A percentile compares a stretch with the other conserved stretches of the same genome.
Evolutionary conservation across 2,329 filamentous ascomycete species (phyloP).

Genomic region (Colletotrichum tropicicola): DNA sequence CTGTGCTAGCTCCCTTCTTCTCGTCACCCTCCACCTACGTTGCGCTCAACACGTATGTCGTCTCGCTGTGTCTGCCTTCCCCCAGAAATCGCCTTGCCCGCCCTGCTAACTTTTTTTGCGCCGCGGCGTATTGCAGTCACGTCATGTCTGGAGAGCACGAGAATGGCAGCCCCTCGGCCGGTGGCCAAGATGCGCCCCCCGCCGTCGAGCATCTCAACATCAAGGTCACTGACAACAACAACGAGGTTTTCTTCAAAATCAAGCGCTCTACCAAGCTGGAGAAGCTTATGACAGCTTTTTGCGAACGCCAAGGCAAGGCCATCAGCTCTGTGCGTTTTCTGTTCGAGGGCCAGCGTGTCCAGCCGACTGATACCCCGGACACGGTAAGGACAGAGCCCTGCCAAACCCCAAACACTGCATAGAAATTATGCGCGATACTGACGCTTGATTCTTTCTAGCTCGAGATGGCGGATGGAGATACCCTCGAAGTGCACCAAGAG

Average conservation of each 20-base stretch:
- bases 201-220: slow-evolving; percentile 92
- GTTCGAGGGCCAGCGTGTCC: slow-evolving; percentile 94
- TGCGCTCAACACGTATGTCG: too few species aligned
- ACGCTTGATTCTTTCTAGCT: slow-evolving; percentile 65
- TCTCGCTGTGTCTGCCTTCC: neutral
- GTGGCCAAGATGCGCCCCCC: slow-evolving; percentile 51
- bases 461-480: slow-evolving; percentile 96
- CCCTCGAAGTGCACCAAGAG: slow-evolving; percentile 96
- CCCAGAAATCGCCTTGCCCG: neutral
- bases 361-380: slow-evolving; percentile 89
- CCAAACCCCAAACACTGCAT: neutral
- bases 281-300: slow-evolving; percentile 98
- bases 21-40: too few species aligned
- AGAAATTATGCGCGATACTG: slow-evolving; percentile 25
- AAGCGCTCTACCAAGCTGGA: slow-evolving; percentile 95
- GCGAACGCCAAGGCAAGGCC: slow-evolving; percentile 93
- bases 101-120: slow-evolving; percentile 3
- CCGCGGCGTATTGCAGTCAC: neutral
- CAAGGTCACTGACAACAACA: slow-evolving; percentile 99
- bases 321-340: slow-evolving; percentile 88
- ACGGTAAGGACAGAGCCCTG: slow-evolving; percentile 69
- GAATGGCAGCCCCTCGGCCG: slow-evolving; percentile 51
- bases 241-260: slow-evolving; percentile 99
- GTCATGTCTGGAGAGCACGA: slow-evolving; percentile 63
- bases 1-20: too few species aligned